Conservation (phyloP, 1,139 yeast species). For the Zygoascus hellenicus region DNA sequence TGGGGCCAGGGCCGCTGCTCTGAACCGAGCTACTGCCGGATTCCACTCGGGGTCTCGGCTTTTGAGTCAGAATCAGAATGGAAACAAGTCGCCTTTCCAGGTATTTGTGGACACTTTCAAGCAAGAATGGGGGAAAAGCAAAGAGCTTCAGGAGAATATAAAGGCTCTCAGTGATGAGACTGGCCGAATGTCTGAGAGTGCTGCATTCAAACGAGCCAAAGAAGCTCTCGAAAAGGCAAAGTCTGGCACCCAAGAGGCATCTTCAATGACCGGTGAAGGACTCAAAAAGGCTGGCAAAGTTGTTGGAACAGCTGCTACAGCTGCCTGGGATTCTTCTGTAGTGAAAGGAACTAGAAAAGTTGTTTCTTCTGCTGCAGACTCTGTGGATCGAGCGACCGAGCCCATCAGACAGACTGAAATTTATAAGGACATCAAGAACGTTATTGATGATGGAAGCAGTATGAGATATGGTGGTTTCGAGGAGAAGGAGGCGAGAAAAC, state of each 20-base stretch:
- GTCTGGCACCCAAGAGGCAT: conserved; percentile 33
- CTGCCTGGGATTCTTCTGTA: conserved; percentile 96
- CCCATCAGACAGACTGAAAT: conserved; percentile 90
- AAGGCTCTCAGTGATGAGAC: conserved; percentile 96
- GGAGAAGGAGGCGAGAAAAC: conserved; percentile 73
- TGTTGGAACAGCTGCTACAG: conserved; percentile 81
- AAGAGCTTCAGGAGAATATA: conserved; percentile 85
- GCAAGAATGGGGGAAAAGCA: conserved; percentile 83
- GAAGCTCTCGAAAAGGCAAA: conserved; percentile 87
- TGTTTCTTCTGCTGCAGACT: conserved; percentile 72
- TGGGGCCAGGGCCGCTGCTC: too few species aligned
- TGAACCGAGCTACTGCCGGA: background rate
- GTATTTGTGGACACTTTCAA: conserved; percentile 91
- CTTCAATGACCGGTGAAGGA: conserved; percentile 76
- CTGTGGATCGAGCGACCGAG: conserved; percentile 73
- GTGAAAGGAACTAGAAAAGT: conserved; percentile 83
- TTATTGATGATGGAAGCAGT: conserved; percentile 85
- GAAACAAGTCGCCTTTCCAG: conserved; percentile 70
- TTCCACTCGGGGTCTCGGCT: background rate
- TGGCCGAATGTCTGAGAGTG: conserved; percentile 89
- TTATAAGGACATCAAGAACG: conserved; percentile 83
- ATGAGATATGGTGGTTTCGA: conserved; percentile 92
- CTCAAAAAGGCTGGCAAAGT: conserved; percentile 89
- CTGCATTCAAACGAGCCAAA: conserved; percentile 86
- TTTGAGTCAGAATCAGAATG: background rate